phyloP scores from a whole-genome alignment of 129 eudicot species.

The Heracleum sosnowskyi region DNA sequence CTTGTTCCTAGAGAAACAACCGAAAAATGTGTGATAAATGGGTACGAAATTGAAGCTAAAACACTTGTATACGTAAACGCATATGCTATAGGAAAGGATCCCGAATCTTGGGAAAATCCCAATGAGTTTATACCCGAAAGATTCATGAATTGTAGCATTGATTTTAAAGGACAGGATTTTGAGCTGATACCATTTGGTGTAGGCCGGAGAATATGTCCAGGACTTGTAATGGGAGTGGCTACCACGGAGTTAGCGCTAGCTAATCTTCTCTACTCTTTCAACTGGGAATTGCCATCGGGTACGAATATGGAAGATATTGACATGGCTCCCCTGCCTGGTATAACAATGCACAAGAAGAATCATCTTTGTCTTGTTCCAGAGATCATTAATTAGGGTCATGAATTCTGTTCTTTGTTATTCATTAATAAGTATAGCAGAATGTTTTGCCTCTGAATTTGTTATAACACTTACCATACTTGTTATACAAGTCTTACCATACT shows the following conservation, averaged over 20 bases:
- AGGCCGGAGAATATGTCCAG: conserved; percentile 4
- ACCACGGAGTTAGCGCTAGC: not conserved
- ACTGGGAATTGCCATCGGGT: not conserved
- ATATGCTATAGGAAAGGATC: not conserved
- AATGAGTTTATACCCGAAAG: not conserved
- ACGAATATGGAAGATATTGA: not conserved
- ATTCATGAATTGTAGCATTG: not conserved
- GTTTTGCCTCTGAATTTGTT: too few relatives aligned
- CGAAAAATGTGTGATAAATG: not conserved
- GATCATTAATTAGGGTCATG: not conserved
- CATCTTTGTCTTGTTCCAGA: not conserved
- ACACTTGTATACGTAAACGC: not conserved
- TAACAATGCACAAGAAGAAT: not conserved
- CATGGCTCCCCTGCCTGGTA: not conserved
- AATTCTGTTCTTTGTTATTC: too few relatives aligned
- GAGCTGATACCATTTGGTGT: not conserved
- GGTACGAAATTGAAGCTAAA: not conserved
- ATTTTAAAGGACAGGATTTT: conserved; percentile 1
- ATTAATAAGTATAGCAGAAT: too few relatives aligned
- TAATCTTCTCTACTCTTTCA: not conserved
- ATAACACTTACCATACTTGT: too few relatives aligned
- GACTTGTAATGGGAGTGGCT: not conserved
- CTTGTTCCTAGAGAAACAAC: not conserved
- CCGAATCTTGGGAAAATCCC: not conserved
- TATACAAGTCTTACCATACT: too few relatives aligned